Evolutionary conservation across 495 filamentous ascomycete species (phyloP).

Genomic region (Schizothecium vesticola): DNA sequence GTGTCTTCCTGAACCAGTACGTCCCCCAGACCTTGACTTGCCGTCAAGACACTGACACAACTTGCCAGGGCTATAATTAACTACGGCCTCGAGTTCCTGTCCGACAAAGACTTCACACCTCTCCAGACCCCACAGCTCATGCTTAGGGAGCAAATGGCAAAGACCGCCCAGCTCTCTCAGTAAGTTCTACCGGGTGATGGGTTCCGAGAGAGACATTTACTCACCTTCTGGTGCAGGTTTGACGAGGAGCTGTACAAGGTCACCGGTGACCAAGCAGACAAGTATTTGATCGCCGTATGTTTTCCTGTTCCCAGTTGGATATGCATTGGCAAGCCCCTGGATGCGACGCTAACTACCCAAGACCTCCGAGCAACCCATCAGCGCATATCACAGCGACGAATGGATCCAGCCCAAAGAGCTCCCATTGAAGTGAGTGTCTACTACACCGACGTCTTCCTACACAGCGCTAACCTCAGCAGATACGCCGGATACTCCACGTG

Average conservation of each 20-base stretch:
- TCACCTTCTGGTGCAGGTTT: slow-evolving; percentile 41
- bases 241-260: slow-evolving; percentile 98
- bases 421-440: slow-evolving; percentile 64
- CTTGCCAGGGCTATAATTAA: slow-evolving; percentile 67
- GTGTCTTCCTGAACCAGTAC: slow-evolving; percentile 69
- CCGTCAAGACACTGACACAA: neutral
- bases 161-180: slow-evolving; percentile 93
- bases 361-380: slow-evolving; percentile 93
- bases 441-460: neutral
- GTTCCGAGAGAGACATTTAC: neutral
- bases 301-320: neutral
- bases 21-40: neutral
- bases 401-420: slow-evolving; percentile 83
- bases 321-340: neutral
- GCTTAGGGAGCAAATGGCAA: slow-evolving; percentile 95
- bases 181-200: neutral
- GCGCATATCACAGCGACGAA: slow-evolving; percentile 85
- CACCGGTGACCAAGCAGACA: slow-evolving; percentile 75
- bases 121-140: slow-evolving; percentile 95
- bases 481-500: slow-evolving; percentile 94
- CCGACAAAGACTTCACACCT: slow-evolving; percentile 69
- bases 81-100: slow-evolving; percentile 87
- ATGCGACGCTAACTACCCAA: slow-evolving; percentile 3
- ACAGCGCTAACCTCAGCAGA: slow-evolving; percentile 23
- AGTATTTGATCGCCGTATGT: slow-evolving; percentile 80